Conservation (phyloP, 139 green algal genomes). For the Chlorella sp. region DNA sequence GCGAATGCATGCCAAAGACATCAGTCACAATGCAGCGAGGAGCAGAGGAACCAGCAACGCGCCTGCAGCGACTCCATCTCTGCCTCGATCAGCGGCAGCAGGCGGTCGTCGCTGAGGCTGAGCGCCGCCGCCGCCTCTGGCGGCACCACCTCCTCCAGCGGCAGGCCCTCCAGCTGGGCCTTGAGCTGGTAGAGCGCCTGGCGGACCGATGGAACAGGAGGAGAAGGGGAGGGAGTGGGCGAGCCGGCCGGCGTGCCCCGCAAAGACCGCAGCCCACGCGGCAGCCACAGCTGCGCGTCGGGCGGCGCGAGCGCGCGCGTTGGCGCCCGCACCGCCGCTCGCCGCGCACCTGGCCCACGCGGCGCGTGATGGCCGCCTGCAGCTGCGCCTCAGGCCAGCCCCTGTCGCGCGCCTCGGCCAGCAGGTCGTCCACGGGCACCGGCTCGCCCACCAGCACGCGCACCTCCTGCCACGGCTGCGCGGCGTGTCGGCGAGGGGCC, state of each 20-base stretch:
- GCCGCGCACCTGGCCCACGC: constrained; percentile 28
- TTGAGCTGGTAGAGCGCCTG: constrained; percentile 36
- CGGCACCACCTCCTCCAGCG: constrained; percentile 28
- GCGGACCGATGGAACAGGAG: not conserved
- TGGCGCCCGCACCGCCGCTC: not conserved
- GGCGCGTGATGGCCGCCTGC: constrained; percentile 52
- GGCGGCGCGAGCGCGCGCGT: too few relatives aligned
- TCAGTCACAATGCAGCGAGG: too few relatives aligned
- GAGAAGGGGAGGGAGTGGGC: not conserved
- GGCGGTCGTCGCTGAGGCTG: constrained; percentile 15
- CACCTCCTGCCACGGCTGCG: constrained; percentile 54
- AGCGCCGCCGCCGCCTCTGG: not conserved
- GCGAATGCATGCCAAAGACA: not conserved
- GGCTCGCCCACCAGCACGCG: constrained; percentile 75
- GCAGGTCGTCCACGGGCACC: constrained; percentile 55
- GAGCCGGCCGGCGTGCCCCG: not conserved
- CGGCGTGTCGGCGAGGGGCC: too few relatives aligned
- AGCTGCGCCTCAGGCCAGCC: constrained; percentile 56
- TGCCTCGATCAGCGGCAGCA: constrained; percentile 36
- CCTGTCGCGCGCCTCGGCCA: constrained; percentile 31
- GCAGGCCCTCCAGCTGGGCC: constrained; percentile 39
- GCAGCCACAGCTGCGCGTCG: not conserved
- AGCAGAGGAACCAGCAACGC: not conserved
- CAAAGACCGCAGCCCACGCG: too few relatives aligned
- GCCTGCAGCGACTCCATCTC: not conserved